Percentiles rank a stretch among this genome's conserved stretches.
phyloP scores from a whole-genome alignment of 169 alveolate genomes.

The Besnoitia besnoiti region DNA sequence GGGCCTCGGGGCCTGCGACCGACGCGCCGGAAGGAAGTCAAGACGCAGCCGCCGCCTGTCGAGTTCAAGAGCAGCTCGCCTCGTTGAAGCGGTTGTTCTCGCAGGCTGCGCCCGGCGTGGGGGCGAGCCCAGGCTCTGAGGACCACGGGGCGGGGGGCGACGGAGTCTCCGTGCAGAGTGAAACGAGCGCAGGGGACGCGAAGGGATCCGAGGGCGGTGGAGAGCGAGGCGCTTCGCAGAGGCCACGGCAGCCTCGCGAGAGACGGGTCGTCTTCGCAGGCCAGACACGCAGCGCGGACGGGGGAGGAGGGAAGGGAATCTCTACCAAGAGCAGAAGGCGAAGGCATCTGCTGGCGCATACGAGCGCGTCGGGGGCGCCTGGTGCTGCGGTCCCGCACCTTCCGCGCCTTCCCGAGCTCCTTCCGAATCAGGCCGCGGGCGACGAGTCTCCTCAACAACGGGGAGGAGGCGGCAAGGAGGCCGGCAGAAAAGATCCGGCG shows the following conservation, averaged over 20 bases:
- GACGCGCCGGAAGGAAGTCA: neutral
- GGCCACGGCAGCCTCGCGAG: neutral
- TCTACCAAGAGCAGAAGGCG: neutral
- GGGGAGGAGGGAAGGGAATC: neutral
- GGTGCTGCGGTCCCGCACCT: neutral
- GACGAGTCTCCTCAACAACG: neutral
- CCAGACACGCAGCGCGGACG: neutral
- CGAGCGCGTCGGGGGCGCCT: neutral
- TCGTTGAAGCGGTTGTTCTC: conserved; percentile 25
- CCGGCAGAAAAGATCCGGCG: neutral
- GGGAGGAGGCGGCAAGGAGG: neutral
- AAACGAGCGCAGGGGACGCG: neutral
- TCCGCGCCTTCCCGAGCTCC: conserved; percentile 10
- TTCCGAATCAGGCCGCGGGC: neutral
- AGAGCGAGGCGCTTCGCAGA: neutral
- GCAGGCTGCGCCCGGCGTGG: neutral
- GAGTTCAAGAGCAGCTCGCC: conserved; percentile 32
- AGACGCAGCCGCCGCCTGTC: neutral
- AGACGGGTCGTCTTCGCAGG: neutral
- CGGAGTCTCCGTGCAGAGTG: neutral
- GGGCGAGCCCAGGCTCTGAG: neutral
- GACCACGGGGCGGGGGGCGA: neutral
- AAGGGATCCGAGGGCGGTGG: neutral
- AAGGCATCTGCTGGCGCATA: neutral
- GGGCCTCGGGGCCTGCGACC: too few relatives aligned